These are phyloP conservation scores for Aspergillus piperis DNA, from an alignment of 2,329 filamentous ascomycete species.

Conservation along the genomic window DNA sequence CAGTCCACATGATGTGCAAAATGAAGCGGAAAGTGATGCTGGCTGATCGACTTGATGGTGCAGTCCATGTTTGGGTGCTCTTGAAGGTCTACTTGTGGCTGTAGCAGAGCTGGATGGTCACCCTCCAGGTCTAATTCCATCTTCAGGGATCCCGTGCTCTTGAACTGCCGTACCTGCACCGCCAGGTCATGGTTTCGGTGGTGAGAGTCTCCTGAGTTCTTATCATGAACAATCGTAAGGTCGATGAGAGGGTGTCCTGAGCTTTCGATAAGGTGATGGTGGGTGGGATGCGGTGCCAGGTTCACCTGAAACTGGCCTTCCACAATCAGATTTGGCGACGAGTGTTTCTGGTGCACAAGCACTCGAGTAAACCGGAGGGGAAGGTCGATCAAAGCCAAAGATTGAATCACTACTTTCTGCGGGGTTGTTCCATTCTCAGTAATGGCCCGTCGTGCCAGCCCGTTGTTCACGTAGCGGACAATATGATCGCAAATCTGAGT, in stretches of 20 bases:
- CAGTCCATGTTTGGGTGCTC: slow-evolving; percentile 22
- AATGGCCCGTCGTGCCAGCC: slow-evolving; percentile 11
- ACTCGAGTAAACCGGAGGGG: slow-evolving; percentile 16
- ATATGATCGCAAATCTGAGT: slow-evolving; percentile 13
- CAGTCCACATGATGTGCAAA: slow-evolving; percentile 23
- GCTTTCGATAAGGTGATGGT: slow-evolving; percentile 8
- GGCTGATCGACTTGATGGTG: slow-evolving; percentile 19
- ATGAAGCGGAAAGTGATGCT: slow-evolving; percentile 23
- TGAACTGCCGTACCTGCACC: slow-evolving; percentile 17
- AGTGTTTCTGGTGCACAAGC: slow-evolving; percentile 1
- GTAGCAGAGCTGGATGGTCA: slow-evolving; percentile 14
- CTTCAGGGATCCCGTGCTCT: slow-evolving; percentile 11
- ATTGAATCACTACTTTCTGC: slow-evolving; percentile 18
- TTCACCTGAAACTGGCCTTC: slow-evolving; percentile 16
- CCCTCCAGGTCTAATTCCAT: slow-evolving; percentile 19
- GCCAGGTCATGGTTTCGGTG: slow-evolving; percentile 13
- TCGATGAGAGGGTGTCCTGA: slow-evolving; percentile 14
- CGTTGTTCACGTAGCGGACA: slow-evolving; percentile 17
- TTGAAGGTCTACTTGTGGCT: slow-evolving; percentile 20
- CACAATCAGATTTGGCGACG: slow-evolving; percentile 17
- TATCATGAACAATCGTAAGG: slow-evolving; percentile 14
- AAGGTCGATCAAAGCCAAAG: slow-evolving; percentile 14
- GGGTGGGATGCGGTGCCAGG: slow-evolving; percentile 9
- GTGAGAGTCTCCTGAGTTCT: background rate
- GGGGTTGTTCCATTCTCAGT: background rate